Percentiles rank a stretch among this genome's conserved stretches.
Evolutionary conservation across 768 basidiomycete genomes (phyloP).

Genomic region (Psilocybe tampanensis): DNA sequence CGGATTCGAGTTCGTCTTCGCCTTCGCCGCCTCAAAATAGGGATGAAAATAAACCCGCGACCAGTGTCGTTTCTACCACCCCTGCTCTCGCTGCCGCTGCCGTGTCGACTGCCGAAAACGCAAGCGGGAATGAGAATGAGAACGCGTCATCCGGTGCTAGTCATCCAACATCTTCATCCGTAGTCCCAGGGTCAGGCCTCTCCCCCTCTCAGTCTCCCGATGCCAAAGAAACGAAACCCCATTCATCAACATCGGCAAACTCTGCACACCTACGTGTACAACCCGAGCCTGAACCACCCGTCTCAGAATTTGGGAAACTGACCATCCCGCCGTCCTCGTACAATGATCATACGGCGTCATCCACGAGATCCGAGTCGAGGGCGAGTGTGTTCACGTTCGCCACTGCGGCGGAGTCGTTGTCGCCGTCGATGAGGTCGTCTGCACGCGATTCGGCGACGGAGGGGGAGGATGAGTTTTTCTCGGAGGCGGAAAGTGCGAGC

Average conservation of each 20-base stretch:
- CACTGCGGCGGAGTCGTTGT: conserved; percentile 34
- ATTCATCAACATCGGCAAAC: background rate
- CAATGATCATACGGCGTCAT: conserved; percentile 14
- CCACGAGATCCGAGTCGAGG: conserved; percentile 22
- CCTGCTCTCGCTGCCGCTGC: background rate
- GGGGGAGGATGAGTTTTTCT: background rate
- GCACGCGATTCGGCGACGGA: background rate
- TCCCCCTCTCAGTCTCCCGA: too few relatives aligned
- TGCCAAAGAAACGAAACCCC: background rate
- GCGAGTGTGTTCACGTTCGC: conserved; percentile 33
- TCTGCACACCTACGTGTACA: too few relatives aligned
- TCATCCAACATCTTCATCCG: background rate
- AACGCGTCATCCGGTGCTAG: conserved; percentile 3
- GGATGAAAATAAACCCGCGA: background rate
- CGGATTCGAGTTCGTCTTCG: too few relatives aligned
- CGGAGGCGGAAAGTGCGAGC: conserved; percentile 11
- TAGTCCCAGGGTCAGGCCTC: background rate
- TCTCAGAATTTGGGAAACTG: conserved; percentile 19
- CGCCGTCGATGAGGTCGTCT: conserved; percentile 5
- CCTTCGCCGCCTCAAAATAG: background rate
- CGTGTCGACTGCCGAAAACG: background rate
- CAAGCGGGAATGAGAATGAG: too few relatives aligned
- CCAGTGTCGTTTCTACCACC: background rate
- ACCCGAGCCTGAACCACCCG: conserved; percentile 1
- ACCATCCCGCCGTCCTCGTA: conserved; percentile 15